A percentile compares a stretch with the other conserved stretches of the same genome.
These are phyloP conservation scores for Pyronema domesticum DNA, from an alignment of 495 filamentous ascomycete genomes.

Conservation along the genomic window DNA sequence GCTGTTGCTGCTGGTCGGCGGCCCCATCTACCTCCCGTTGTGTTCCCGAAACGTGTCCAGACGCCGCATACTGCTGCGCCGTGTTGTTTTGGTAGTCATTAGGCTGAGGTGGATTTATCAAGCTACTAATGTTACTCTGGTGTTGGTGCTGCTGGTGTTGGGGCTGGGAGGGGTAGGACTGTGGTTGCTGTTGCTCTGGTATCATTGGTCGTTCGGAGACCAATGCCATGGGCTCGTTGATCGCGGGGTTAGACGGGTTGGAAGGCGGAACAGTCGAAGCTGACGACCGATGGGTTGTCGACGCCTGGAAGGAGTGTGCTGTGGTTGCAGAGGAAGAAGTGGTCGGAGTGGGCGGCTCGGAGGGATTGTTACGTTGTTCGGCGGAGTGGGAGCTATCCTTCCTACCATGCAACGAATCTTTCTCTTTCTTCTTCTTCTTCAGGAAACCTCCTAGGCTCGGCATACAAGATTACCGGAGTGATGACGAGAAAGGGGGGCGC, in stretches of 20 bases:
- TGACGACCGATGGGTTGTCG: conserved; percentile 28
- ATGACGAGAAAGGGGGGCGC: conserved; percentile 13
- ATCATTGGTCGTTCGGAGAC: conserved; percentile 29
- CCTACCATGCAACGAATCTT: conserved; percentile 29
- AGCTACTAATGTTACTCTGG: conserved; percentile 43
- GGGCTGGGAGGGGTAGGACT: conserved; percentile 26
- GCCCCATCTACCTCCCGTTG: not conserved
- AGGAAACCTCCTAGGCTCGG: conserved; percentile 59
- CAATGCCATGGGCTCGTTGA: conserved; percentile 24
- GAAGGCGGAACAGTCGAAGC: conserved; percentile 24
- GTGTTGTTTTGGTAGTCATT: conserved; percentile 28
- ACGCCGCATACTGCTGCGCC: conserved; percentile 7
- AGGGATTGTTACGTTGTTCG: conserved; percentile 17
- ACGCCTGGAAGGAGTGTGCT: conserved; percentile 43
- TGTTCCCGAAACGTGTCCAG: not conserved
- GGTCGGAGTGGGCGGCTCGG: conserved; percentile 25
- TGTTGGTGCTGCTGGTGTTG: conserved; percentile 39
- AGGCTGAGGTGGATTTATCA: conserved; percentile 46
- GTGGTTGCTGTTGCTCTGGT: conserved; percentile 26
- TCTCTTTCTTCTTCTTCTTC: conserved; percentile 91
- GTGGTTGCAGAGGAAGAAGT: conserved; percentile 41
- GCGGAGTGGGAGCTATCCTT: conserved; percentile 24
- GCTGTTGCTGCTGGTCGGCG: not conserved
- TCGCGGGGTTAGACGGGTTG: conserved; percentile 24
- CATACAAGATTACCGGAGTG: conserved; percentile 34